Base-by-base conservation (phyloP, 73 alveolate genomes). In the Paramecium pentaurelia region DNA sequence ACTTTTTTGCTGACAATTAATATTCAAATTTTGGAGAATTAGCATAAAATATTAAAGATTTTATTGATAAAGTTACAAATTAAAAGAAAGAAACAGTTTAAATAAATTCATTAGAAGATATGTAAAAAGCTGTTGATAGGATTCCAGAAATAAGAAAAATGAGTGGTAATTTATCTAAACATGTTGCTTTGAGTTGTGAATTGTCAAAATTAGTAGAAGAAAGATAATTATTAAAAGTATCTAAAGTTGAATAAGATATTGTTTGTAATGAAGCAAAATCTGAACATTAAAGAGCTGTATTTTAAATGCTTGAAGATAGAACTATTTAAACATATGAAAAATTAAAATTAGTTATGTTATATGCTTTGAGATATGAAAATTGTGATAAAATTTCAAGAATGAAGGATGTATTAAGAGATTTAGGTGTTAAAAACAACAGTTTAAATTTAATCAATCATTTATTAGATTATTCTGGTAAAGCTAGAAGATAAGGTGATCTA, bases 21-120 rank as follows among this genome's bases (percentile, higher is more conserved):
- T 94, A 85, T 60, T 86, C 95, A 86, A 98, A 97, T 92, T 98
- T 96, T 77, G 99, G 99, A 54, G 99, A 97, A 22, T 92, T 98
- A 80, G 99, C 98, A 18, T 97, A 92, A 37, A 95, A 92, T 70
- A 97, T 97, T 85, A 96, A 96, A 60, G 93, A 70, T 30, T 94
- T 95, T 44, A 98, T 96, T 3, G 93, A 90, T 30, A 71, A 64
- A 47, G 94, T 89, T 37, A 73, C 88, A 12, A 27, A 77, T 47
- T 27, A 70, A 20, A 71, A 89, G 59, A 77, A 89, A 71, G 88
- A 83, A 30, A 89, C 86, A 45, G 88, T 71, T 14, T 49, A 89
- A 37, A 89, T 89, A 20, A 83, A 89, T 71, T 71, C 94, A 20
- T 83, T 89, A 38, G 94, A 77, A 44, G 94, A 89, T 89, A 45